Conservation (phyloP, 805 yeast genomes). For the Novakomyces olei region DNA sequence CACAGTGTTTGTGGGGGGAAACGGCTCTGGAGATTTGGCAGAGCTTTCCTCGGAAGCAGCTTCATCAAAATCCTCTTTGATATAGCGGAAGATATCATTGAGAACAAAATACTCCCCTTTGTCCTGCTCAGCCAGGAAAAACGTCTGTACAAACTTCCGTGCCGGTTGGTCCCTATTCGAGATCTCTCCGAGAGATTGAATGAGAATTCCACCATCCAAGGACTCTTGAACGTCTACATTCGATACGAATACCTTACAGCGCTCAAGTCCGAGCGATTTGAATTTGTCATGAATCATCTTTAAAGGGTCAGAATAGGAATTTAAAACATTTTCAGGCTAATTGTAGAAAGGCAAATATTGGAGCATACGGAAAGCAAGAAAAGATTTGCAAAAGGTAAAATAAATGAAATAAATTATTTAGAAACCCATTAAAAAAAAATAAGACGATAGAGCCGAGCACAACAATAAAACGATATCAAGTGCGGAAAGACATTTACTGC, state of each 20-base stretch:
- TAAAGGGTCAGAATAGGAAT: background rate
- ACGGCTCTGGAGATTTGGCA: background rate
- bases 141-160: constrained; percentile 21
- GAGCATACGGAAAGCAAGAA: too few species aligned
- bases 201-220: constrained; percentile 15
- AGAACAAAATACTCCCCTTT: constrained; percentile 15
- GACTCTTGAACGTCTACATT: constrained; percentile 18
- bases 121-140: constrained; percentile 16
- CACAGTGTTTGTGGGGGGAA: background rate
- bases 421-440: too few species aligned
- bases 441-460: too few species aligned
- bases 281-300: constrained; percentile 15
- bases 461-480: too few species aligned
- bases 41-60: constrained; percentile 10
- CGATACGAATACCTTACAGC: constrained; percentile 18
- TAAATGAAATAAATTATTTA: too few species aligned
- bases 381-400: too few species aligned
- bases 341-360: too few species aligned
- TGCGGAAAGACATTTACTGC: too few species aligned
- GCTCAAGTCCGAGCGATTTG: constrained; percentile 13
- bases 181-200: constrained; percentile 22
- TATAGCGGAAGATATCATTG: constrained; percentile 19
- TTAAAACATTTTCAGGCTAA: too few species aligned
- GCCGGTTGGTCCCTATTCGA: constrained; percentile 14
- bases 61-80: constrained; percentile 15